Evolutionary conservation across 495 filamentous ascomycete genomes (phyloP), one percentile per base, ranked within the genome.

Genomic region (Penicillium angulare): DNA sequence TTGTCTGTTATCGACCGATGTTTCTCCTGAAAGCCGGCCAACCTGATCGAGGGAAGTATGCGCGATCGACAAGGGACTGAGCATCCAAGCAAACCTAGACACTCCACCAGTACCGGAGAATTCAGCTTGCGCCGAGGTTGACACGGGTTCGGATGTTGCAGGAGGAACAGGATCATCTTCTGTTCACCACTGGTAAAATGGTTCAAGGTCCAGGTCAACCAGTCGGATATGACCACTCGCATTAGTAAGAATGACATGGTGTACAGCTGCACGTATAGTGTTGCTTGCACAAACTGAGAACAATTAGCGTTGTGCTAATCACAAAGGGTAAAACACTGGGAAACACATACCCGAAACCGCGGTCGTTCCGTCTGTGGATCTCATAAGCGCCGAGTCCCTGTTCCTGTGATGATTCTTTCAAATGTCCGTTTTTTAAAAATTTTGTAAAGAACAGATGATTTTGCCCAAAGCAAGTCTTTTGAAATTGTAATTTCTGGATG

Each of bases 121-220:
- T n/a, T n/a, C n/a, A n/a, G n/a, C n/a, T n/a, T n/a, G n/a, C n/a
- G n/a, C n/a, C n/a, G n/a, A n/a, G n/a, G n/a, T n/a, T 18, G 26
- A 27, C 20, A 18, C 24, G 31, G 22, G 12, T 43, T 6, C 20
- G 10, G 40, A 9, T 43, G 40, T 43, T 20, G 22, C 40, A 43
- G 4, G 24, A 27, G n/a, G 12, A 29, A 46, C 21, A 27, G 17
- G 29, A 32, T 46, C 43, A 46, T 21, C 27, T 26, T 46, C 22
- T 33, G 29, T 31, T 29, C 17, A 46, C 43, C 43, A 46, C 43
- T 5, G 17, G 27, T 12, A 46, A 21, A 29, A 46, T 20, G 43
- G 29, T 46, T 46, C 43, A 3, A 33, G 43, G 9, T 46, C 43
- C 43, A 46, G 43, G 43, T 46, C 29, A 46, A 46, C 23, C 43